These are phyloP conservation scores for Brettanomyces sp. DNA, from an alignment of 805 yeast genomes.

Conservation along the genomic window DNA sequence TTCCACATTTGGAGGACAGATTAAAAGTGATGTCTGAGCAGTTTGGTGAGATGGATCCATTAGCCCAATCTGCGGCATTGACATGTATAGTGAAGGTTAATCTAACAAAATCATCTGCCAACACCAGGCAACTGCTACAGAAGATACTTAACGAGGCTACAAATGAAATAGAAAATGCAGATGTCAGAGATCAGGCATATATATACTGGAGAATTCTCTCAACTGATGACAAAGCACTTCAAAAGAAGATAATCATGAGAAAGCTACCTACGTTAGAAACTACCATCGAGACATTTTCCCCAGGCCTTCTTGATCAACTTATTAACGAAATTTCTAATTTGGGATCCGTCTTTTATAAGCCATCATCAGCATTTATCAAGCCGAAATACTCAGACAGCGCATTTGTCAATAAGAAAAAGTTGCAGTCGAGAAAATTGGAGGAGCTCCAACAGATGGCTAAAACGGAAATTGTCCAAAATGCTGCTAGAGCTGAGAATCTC, in stretches of 20 bases:
- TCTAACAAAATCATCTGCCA: slow-evolving; percentile 23
- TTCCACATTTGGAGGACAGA: slow-evolving; percentile 41
- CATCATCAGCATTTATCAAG: slow-evolving; percentile 52
- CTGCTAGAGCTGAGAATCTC: slow-evolving; percentile 66
- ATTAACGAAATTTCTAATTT: slow-evolving; percentile 72
- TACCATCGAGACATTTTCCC: slow-evolving; percentile 64
- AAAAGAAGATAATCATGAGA: slow-evolving; percentile 47
- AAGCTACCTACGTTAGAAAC: slow-evolving; percentile 64
- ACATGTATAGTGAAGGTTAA: slow-evolving; percentile 55
- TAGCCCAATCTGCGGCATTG: slow-evolving; percentile 50
- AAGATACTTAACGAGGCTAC: slow-evolving; percentile 54
- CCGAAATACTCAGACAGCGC: slow-evolving; percentile 8
- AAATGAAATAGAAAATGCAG: slow-evolving; percentile 58
- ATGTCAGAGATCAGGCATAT: slow-evolving; percentile 72
- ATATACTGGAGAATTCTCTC: slow-evolving; percentile 74
- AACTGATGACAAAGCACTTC: slow-evolving; percentile 27
- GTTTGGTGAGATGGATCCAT: slow-evolving; percentile 50
- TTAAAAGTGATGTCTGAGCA: slow-evolving; percentile 37
- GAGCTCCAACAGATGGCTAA: slow-evolving; percentile 74
- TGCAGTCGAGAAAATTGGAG: slow-evolving; percentile 51
- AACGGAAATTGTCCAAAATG: slow-evolving; percentile 53
- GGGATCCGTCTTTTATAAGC: slow-evolving; percentile 84
- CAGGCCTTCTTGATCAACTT: slow-evolving; percentile 56
- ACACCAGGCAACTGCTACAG: slow-evolving; percentile 39
- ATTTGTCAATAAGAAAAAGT: slow-evolving; percentile 14